phyloP scores from a whole-genome alignment of 345 rosid genomes.

The Camelina sativa region DNA sequence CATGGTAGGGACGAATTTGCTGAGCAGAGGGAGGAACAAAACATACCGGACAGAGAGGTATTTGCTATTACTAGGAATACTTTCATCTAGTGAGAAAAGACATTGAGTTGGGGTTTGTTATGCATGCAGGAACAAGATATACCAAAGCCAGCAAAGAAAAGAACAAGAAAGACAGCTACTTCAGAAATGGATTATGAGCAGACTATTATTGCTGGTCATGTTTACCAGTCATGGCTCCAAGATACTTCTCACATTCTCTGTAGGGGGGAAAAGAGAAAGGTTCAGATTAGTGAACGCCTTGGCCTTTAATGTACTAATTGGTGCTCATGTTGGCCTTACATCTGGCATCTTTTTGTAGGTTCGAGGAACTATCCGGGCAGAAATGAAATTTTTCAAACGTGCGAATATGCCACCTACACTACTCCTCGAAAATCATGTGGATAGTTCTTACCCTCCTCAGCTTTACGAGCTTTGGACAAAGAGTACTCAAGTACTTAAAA shows the following conservation, averaged over 20 bases:
- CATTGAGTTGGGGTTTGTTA: conserved; percentile 24
- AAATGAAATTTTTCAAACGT: conserved; percentile 54
- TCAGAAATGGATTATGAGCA: conserved; percentile 68
- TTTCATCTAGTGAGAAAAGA: conserved; percentile 8
- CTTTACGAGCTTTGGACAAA: conserved; percentile 69
- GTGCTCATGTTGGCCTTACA: conserved; percentile 25
- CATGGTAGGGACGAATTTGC: conserved; percentile 25
- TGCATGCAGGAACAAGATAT: conserved; percentile 56
- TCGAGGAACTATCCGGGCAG: conserved; percentile 43
- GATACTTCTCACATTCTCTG: conserved; percentile 62
- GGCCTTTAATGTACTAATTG: conserved; percentile 1
- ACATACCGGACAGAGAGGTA: conserved; percentile 58
- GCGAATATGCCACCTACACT: conserved; percentile 73
- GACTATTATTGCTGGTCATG: conserved; percentile 63
- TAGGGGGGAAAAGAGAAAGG: conserved; percentile 69
- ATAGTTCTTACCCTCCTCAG: conserved; percentile 64
- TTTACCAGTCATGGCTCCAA: conserved; percentile 81
- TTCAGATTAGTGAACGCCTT: conserved; percentile 37
- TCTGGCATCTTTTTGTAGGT: conserved; percentile 46
- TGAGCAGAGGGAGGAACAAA: conserved; percentile 39
- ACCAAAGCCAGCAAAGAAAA: conserved; percentile 52
- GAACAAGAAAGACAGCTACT: conserved; percentile 52
- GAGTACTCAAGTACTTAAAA: conserved; percentile 56
- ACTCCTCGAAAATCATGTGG: conserved; percentile 51
- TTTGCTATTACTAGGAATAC: conserved; percentile 26